Conservation (phyloP, 169 alveolate species). For the Neospora caninum region DNA sequence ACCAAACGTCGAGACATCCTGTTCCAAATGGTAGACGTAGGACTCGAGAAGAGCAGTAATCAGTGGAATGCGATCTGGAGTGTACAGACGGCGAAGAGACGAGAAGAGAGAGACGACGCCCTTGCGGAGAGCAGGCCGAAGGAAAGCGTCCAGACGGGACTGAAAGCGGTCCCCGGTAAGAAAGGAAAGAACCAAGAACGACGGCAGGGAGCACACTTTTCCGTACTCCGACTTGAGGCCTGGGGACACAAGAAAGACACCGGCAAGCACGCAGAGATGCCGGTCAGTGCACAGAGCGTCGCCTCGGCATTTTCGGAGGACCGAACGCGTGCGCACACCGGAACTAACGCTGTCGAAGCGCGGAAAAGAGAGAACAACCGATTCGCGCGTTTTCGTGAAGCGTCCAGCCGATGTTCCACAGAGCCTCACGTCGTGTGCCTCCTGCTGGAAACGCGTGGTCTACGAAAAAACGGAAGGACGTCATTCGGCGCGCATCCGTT, state of each 20-base stretch:
- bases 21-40: constrained; percentile 40
- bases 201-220: constrained; percentile 42
- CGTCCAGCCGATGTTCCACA: too few species aligned
- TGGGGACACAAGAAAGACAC: neutral
- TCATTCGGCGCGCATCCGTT: too few species aligned
- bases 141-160: constrained; percentile 39
- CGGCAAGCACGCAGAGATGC: neutral
- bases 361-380: too few species aligned
- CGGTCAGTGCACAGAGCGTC: too few species aligned
- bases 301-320: too few species aligned
- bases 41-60: constrained; percentile 35
- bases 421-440: too few species aligned
- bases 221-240: constrained; percentile 13
- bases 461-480: too few species aligned
- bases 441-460: too few species aligned
- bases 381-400: too few species aligned
- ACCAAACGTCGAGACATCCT: constrained; percentile 47
- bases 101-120: constrained; percentile 54
- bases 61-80: constrained; percentile 33
- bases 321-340: too few species aligned
- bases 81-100: constrained; percentile 45
- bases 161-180: constrained; percentile 44
- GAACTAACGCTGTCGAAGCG: too few species aligned
- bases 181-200: constrained; percentile 30
- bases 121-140: constrained; percentile 57